Evolutionary conservation across 164 flowering plant genomes (phyloP).

Genomic region (Saururus chinensis): DNA sequence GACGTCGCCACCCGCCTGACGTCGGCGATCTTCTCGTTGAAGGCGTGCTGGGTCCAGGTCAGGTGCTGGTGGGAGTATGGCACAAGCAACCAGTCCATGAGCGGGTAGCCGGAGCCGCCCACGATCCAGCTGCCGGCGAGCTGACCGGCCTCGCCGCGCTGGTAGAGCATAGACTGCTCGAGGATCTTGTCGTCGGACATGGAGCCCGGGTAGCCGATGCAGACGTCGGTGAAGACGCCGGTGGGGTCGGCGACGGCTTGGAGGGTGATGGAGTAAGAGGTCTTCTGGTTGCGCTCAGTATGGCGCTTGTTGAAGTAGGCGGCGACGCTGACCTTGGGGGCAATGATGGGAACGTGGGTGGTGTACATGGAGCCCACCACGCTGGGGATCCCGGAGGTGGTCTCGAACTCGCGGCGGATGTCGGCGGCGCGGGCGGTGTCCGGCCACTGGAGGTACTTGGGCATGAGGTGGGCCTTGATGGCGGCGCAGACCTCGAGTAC

Average conservation of each 20-base stretch:
- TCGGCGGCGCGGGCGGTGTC: conserved; percentile 14
- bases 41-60: conserved; percentile 76
- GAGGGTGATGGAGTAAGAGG: conserved; percentile 70
- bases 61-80: conserved; percentile 59
- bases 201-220: conserved; percentile 85
- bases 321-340: conserved; percentile 53
- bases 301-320: conserved; percentile 71
- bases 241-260: conserved; percentile 62
- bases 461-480: conserved; percentile 51
- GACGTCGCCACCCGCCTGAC: conserved; percentile 36
- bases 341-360: conserved; percentile 71
- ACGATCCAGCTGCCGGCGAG: conserved; percentile 48
- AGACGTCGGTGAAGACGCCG: conserved; percentile 68
- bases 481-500: conserved; percentile 79
- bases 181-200: conserved; percentile 60
- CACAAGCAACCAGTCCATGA: conserved; percentile 67
- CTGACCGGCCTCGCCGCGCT: conserved; percentile 36
- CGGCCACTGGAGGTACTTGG: conserved; percentile 70
- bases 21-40: conserved; percentile 51
- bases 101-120: conserved; percentile 46
- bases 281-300: conserved; percentile 79
- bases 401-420: conserved; percentile 32
- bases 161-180: conserved; percentile 49
- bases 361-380: conserved; percentile 74
- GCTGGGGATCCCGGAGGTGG: conserved; percentile 47